Evolutionary conservation across 1,284 basidiomycete species (phyloP).

Genomic region (Bondarzewia mesenterica): DNA sequence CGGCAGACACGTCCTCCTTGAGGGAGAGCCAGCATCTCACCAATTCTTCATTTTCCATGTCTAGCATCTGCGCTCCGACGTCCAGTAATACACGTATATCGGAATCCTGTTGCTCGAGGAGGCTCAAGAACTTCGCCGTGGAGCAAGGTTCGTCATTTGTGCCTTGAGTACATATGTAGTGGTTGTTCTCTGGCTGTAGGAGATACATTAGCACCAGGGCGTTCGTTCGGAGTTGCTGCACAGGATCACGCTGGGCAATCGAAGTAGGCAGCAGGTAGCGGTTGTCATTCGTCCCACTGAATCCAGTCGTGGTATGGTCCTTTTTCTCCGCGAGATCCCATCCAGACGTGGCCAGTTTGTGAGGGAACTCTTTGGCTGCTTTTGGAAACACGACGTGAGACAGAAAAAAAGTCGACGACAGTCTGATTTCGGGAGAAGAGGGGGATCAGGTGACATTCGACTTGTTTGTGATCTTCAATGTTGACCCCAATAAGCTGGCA

Average conservation of each 20-base stretch:
- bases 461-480: constrained; percentile 30
- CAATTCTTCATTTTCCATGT: constrained; percentile 35
- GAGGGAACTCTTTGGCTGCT: no score
- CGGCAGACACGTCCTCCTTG: constrained; percentile 25
- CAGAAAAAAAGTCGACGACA: constrained; percentile 32
- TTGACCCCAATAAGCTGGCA: constrained; percentile 32
- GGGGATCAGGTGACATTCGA: constrained; percentile 22
- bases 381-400: background rate
- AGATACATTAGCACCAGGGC: no score
- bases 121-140: constrained; percentile 30
- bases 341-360: no score
- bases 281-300: no score
- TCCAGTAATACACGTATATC: constrained; percentile 41
- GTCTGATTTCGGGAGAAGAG: constrained; percentile 29
- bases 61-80: constrained; percentile 51
- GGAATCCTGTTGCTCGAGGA: constrained; percentile 24
- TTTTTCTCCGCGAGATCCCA: no score
- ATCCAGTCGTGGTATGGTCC: no score
- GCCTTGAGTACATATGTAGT: no score
- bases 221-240: no score
- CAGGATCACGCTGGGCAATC: no score
- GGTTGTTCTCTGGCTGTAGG: no score
- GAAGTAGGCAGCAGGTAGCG: no score
- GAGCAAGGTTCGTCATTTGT: no score
- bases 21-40: constrained; percentile 32